A percentile compares a stretch with the other conserved stretches of the same genome.
These are phyloP conservation scores for Trichoderma orchidacearum DNA, from an alignment of 495 filamentous ascomycete genomes.

Conservation along the genomic window DNA sequence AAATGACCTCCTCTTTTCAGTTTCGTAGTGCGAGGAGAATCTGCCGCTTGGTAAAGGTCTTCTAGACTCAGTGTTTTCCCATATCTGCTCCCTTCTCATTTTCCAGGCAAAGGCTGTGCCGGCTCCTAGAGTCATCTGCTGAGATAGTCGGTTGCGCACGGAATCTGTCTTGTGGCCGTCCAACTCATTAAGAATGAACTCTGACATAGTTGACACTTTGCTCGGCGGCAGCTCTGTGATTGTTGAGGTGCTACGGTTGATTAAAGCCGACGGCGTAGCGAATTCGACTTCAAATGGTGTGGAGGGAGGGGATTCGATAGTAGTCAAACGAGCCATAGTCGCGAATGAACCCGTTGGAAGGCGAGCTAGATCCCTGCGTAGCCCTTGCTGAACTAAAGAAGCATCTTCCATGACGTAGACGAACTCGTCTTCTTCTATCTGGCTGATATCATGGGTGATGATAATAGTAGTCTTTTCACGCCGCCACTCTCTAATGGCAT, in stretches of 20 bases:
- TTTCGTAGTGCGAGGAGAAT: background rate
- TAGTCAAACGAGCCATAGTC: background rate
- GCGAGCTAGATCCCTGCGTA: slow-evolving; percentile 17
- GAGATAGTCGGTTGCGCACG: background rate
- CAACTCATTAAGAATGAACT: background rate
- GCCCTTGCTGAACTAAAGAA: slow-evolving; percentile 52
- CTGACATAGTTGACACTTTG: background rate
- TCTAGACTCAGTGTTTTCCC: background rate
- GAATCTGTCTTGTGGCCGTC: background rate
- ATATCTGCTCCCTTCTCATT: background rate
- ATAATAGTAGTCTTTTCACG: slow-evolving; percentile 75
- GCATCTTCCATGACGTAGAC: slow-evolving; percentile 72
- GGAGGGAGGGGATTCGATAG: background rate
- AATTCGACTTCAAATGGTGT: background rate
- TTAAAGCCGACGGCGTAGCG: background rate
- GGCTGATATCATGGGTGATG: slow-evolving; percentile 81
- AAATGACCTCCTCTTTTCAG: background rate
- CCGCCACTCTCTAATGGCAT: slow-evolving; percentile 58
- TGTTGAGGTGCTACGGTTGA: background rate
- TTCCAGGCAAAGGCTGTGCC: background rate
- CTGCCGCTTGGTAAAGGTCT: background rate
- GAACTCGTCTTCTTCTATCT: slow-evolving; percentile 62
- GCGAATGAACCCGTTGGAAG: background rate
- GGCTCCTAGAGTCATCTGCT: background rate
- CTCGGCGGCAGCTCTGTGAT: background rate